Evolutionary conservation across 345 rosid species (phyloP).

Genomic region (Linum tenue): DNA sequence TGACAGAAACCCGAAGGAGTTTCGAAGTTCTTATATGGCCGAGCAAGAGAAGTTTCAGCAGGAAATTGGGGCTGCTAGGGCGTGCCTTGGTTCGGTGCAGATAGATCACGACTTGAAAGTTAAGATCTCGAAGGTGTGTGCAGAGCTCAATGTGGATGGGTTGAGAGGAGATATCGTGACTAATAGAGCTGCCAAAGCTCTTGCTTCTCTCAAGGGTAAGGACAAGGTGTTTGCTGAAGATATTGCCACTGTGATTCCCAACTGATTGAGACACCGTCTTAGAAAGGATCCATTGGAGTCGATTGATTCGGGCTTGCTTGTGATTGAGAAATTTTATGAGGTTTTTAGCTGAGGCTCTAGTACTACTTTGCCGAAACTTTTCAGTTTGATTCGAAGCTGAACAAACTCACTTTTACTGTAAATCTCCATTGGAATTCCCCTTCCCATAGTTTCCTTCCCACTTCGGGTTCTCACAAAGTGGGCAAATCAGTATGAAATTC

Average conservation of each 20-base stretch:
- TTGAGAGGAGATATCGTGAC: conserved; percentile 91
- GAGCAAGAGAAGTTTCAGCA: conserved; percentile 92
- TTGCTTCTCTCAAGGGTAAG: conserved; percentile 81
- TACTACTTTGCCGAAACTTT: no score
- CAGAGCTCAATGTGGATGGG: conserved; percentile 91
- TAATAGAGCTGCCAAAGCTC: conserved; percentile 92
- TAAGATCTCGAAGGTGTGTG: conserved; percentile 87
- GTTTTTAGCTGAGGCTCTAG: conserved; percentile 46
- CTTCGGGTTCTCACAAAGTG: no score
- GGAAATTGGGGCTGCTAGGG: conserved; percentile 62
- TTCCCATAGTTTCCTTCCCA: no score
- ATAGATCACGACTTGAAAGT: conserved; percentile 76
- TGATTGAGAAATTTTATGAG: conserved; percentile 80
- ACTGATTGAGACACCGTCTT: conserved; percentile 92
- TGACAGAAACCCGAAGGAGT: conserved; percentile 76
- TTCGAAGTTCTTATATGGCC: conserved; percentile 53
- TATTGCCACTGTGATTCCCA: conserved; percentile 90
- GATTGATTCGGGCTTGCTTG: conserved; percentile 81
- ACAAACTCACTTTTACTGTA: no score
- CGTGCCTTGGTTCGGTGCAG: conserved; percentile 59
- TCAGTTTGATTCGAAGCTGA: no score
- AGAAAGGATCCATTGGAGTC: conserved; percentile 97
- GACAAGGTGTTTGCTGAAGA: conserved; percentile 74
- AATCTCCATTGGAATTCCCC: no score
- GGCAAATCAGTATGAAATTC: no score